Base-by-base conservation (phyloP, 495 filamentous ascomycete species). In the Penicillium antarcticum region DNA sequence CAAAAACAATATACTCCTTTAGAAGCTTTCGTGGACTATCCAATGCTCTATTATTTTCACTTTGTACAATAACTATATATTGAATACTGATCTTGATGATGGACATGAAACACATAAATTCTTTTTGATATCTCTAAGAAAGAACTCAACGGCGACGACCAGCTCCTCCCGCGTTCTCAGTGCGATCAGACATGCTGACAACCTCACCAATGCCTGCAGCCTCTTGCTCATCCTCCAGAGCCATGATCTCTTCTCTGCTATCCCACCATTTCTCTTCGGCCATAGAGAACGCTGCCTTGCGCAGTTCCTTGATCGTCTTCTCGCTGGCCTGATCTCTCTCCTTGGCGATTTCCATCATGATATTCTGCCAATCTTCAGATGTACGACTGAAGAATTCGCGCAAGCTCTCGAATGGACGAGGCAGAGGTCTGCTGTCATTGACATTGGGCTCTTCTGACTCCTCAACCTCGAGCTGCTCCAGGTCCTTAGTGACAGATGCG, bases 211-310 rank as follows among this genome's bases (percentile, higher is more conserved):
- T 97, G 14, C 94, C 94, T 23, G 92, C 89, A 34, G 88, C 91
- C 71, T 96, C 91, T 68, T 97, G 92, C 71, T 96, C 92, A 70
- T 97, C 92, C 71, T 98, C 94, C 55, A 97, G 74, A 7, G 85
- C 88, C 51, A 84, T 87, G 53, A 98, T 88, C 71, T 98, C 94
- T 69, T 98, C 94, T 58, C 94, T 78, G 65, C 88, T 92, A 75
- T 96, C 94, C 94, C 94, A 98, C 94, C 94, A 98, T 63, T 92
- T 96, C 67, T 89, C 88, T 72, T 98, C 94, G 36, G 90, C 90
- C 49, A 86, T 75, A 56, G 88, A 83, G 64, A 97, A 98, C 2
- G 92, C 94, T 42, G 80, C 83, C 54, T 91, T 87, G 60, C 92
- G 88, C 51, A 97, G 78, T 73, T 97, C 94, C 74, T 98, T 98